A percentile compares a stretch with the other conserved stretches of the same genome.
Conservation (phyloP, 2,329 filamentous ascomycete species). For the Sporothrix schenckii region DNA sequence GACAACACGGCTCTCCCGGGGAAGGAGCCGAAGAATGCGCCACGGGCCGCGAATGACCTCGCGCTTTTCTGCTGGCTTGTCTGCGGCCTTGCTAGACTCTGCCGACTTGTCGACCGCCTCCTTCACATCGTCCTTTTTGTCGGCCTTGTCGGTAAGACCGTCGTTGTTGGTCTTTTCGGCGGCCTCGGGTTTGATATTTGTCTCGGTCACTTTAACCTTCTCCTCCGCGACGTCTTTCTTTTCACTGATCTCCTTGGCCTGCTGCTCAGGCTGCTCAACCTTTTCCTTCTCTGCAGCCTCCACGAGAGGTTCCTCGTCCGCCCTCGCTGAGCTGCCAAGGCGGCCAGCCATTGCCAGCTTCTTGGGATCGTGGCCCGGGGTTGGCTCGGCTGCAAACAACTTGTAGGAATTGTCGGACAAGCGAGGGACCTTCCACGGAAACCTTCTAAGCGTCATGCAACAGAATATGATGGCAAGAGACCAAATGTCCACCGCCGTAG, state of each 20-base stretch:
- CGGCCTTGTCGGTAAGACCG: constrained; percentile 31
- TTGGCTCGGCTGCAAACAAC: constrained; percentile 83
- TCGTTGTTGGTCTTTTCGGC: background rate
- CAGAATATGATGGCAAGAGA: constrained; percentile 98
- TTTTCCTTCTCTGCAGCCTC: constrained; percentile 14
- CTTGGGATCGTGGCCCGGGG: constrained; percentile 68
- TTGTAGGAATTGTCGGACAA: constrained; percentile 93
- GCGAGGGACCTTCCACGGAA: constrained; percentile 95
- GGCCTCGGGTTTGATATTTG: background rate
- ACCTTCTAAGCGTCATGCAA: constrained; percentile 93
- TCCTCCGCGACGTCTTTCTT: background rate
- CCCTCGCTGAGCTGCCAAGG: constrained; percentile 66
- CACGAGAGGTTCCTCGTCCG: constrained; percentile 49
- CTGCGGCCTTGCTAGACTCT: constrained; percentile 35
- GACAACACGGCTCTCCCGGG: constrained; percentile 85
- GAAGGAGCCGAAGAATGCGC: constrained; percentile 82
- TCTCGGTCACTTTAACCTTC: constrained; percentile 3
- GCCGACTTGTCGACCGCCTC: constrained; percentile 36
- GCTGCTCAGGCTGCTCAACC: background rate
- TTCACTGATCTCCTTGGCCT: background rate
- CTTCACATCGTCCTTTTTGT: constrained; percentile 28
- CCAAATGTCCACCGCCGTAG: constrained; percentile 94
- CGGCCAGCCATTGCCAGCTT: constrained; percentile 51
- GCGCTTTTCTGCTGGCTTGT: constrained; percentile 56
- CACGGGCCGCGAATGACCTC: constrained; percentile 91